Conservation (phyloP, 352 stramenopile species). For the Phytophthora litchii region DNA sequence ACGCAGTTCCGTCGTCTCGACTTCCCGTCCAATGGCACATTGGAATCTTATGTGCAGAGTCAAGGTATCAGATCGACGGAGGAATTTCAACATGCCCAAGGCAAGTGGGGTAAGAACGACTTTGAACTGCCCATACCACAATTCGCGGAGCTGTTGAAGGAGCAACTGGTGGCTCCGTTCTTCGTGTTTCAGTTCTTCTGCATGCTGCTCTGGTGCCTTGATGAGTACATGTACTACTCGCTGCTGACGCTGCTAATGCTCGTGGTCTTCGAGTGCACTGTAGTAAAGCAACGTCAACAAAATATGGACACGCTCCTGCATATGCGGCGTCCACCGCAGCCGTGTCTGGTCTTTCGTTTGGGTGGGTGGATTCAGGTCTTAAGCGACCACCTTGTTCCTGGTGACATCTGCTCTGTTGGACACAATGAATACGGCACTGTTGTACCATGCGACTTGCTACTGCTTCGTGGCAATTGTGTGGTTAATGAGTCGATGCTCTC, state of each 20-base stretch:
- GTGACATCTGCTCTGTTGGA: slow-evolving; percentile 94
- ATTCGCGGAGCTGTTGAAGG: slow-evolving; percentile 95
- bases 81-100: slow-evolving; percentile 46
- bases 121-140: slow-evolving; percentile 94
- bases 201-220: slow-evolving; percentile 98
- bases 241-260: slow-evolving; percentile 98
- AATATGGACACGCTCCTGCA: slow-evolving; percentile 94
- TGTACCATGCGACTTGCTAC: slow-evolving; percentile 95
- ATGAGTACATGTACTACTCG: slow-evolving; percentile 99
- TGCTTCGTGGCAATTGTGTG: slow-evolving; percentile 95
- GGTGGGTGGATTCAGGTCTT: slow-evolving; percentile 82
- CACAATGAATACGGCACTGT: slow-evolving; percentile 71
- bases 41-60: slow-evolving; percentile 68
- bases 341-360: slow-evolving; percentile 91
- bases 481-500: slow-evolving; percentile 99
- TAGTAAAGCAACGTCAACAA: slow-evolving; percentile 95
- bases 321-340: slow-evolving; percentile 89
- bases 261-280: slow-evolving; percentile 97
- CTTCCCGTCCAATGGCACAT: slow-evolving; percentile 55
- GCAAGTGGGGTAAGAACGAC: slow-evolving; percentile 89
- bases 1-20: slow-evolving; percentile 81
- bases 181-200: slow-evolving; percentile 99
- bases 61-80: slow-evolving; percentile 46
- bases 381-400: slow-evolving; percentile 90
- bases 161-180: slow-evolving; percentile 98